Evolutionary conservation across 2,329 filamentous ascomycete genomes (phyloP).

Genomic region (Verticillium nubilum): DNA sequence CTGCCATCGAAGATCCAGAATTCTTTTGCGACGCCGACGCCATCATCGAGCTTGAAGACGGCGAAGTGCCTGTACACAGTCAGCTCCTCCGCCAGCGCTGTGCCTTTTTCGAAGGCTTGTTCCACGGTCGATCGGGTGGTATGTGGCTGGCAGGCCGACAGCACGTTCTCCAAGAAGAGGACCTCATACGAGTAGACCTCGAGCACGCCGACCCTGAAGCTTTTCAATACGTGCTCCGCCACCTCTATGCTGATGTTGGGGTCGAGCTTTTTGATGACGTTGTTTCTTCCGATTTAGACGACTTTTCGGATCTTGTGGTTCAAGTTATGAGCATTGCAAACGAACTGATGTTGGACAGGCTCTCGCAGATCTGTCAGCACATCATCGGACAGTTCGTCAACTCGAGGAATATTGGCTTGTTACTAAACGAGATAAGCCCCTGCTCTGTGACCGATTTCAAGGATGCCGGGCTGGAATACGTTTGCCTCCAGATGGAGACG

Average conservation of each 20-base stretch:
- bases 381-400: constrained; percentile 80
- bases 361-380: constrained; percentile 85
- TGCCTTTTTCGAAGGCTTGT: constrained; percentile 87
- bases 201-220: constrained; percentile 69
- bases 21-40: constrained; percentile 81
- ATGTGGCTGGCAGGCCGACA: constrained; percentile 74
- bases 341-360: constrained; percentile 88
- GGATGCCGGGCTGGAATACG: constrained; percentile 80
- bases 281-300: constrained; percentile 65
- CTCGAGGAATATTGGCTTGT: constrained; percentile 75
- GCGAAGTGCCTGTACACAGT: constrained; percentile 71
- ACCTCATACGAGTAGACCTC: constrained; percentile 67
- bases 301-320: constrained; percentile 83
- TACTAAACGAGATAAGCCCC: constrained; percentile 81
- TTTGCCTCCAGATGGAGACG: constrained; percentile 84
- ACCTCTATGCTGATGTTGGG: constrained; percentile 80
- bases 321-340: constrained; percentile 88
- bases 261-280: constrained; percentile 77
- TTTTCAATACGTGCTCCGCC: constrained; percentile 73
- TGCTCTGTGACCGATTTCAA: constrained; percentile 84
- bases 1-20: constrained; percentile 59
- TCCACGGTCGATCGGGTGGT: constrained; percentile 80
- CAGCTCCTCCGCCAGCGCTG: constrained; percentile 75
- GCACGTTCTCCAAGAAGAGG: constrained; percentile 27
- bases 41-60: constrained; percentile 69